Base-by-base conservation (phyloP, 2,329 filamentous ascomycete genomes). In the Aspergillus costaricaensis region DNA sequence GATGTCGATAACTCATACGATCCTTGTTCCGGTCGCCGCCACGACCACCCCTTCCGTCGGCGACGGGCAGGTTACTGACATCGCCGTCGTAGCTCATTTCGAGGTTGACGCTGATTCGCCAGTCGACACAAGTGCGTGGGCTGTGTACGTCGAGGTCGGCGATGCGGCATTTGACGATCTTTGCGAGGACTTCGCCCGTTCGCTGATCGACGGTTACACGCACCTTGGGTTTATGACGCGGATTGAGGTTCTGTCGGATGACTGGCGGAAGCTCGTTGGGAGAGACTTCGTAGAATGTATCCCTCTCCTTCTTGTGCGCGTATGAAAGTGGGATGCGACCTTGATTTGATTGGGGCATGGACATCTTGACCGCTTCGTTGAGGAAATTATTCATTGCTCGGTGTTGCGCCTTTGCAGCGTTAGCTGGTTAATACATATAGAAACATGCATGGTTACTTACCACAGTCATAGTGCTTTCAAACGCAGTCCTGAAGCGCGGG, bases 91-190 rank as follows among this genome's bases (percentile, higher is more conserved):
- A 96, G 57, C 89, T 85, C 85, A 96, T 92, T 85, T 99, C 96
- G 2, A 99, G 84, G 72, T 96, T 98, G 71, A 99, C 88, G 69
- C 92, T 96, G 67, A 99, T 88, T 10, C 95, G 91, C 77, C 92
- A 96, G 77, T 99, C 95, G 70, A 97, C 91, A 3, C 86, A 86
- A 8, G 85, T 85, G 53, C 82, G 81, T 0, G 95, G 94, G 67
- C 92, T 90, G 76, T 90, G 89, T 17, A 99, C 84, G 69, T 96
- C 90, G n/a, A 97, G 80, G 73, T 99, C 92, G 25, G 86, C 88
- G 14, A 98, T 83, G n/a, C 92, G 87, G 25, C 88, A 87, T 80
- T 99, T 99, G 76, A 99, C 87, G 69, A 99, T 97, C 74, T 91
- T 92, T 61, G 88, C 89, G 10, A 94, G 77, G 2, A 93, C 79